Evolutionary conservation across 2,329 filamentous ascomycete species (phyloP).

Genomic region (Aspergillus novofumigatus): DNA sequence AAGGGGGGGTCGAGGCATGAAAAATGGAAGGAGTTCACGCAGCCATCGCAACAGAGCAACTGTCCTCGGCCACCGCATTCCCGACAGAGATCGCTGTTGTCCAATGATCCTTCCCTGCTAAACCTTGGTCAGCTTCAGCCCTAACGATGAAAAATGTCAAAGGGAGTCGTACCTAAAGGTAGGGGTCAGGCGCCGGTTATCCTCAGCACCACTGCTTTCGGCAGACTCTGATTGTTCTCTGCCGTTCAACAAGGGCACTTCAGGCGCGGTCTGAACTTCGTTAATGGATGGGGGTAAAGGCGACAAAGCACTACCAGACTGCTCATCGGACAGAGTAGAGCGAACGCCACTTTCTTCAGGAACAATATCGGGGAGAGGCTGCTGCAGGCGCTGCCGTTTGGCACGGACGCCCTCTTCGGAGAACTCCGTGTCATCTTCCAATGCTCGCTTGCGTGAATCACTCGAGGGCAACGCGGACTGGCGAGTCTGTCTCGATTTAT

Average conservation of each 20-base stretch:
- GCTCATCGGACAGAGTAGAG: slow-evolving; percentile 17
- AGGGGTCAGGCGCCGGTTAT: slow-evolving; percentile 20
- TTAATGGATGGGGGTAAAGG: slow-evolving; percentile 1
- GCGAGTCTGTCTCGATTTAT: slow-evolving; percentile 8
- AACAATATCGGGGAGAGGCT: slow-evolving; percentile 17
- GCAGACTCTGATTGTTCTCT: slow-evolving; percentile 15
- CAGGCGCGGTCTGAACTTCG: background rate
- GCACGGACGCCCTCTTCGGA: slow-evolving; percentile 21
- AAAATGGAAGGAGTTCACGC: slow-evolving; percentile 85
- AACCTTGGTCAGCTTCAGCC: slow-evolving; percentile 11
- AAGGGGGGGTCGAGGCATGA: slow-evolving; percentile 80
- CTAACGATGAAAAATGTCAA: background rate
- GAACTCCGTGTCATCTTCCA: slow-evolving; percentile 27
- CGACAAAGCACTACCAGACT: slow-evolving; percentile 10
- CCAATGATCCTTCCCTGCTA: slow-evolving; percentile 32
- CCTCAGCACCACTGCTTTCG: slow-evolving; percentile 21
- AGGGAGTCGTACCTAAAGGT: slow-evolving; percentile 3
- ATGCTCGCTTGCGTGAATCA: slow-evolving; percentile 25
- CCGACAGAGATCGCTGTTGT: slow-evolving; percentile 88
- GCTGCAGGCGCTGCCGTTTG: slow-evolving; percentile 24
- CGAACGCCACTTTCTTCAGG: slow-evolving; percentile 23
- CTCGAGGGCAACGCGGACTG: slow-evolving; percentile 18
- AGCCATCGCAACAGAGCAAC: slow-evolving; percentile 90
- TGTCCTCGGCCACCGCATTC: slow-evolving; percentile 80
- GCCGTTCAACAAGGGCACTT: background rate